A percentile compares a stretch with the other conserved stretches of the same genome.
Conservation (phyloP, 2,329 filamentous ascomycete species). For the Arthrobotrys sinensis region DNA sequence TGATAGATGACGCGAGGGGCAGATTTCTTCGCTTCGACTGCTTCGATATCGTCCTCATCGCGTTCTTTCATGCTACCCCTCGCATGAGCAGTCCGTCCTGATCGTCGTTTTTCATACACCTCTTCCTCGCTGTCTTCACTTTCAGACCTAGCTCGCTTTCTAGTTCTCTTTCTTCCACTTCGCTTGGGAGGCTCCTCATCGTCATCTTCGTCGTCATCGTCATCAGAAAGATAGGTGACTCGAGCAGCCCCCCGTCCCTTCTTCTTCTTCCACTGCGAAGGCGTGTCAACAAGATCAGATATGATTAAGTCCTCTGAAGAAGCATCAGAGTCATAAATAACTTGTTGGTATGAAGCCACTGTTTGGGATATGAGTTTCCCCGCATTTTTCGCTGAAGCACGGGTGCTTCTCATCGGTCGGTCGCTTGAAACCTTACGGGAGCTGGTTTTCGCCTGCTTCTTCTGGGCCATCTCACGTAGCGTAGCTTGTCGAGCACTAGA, state of each 20-base stretch:
- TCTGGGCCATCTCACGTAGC: conserved; percentile 21
- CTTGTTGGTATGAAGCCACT: not conserved
- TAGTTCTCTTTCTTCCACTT: conserved; percentile 1
- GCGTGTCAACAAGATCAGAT: conserved; percentile 38
- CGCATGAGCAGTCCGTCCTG: conserved; percentile 65
- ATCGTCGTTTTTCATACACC: conserved; percentile 63
- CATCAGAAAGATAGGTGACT: not conserved
- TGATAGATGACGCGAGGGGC: conserved; percentile 65
- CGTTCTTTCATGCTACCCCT: conserved; percentile 69
- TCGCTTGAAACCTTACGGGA: not conserved
- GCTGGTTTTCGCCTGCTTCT: not conserved
- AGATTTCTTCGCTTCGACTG: conserved; percentile 65
- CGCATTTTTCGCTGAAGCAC: conserved; percentile 37
- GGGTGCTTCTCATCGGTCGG: conserved; percentile 35
- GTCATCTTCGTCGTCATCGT: not conserved
- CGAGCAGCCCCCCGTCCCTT: not conserved
- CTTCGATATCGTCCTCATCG: conserved; percentile 69
- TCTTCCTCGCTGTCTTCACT: conserved; percentile 13
- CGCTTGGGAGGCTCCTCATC: conserved; percentile 2
- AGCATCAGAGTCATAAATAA: conserved; percentile 4
- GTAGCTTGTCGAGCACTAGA: conserved; percentile 31
- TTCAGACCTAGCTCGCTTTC: conserved; percentile 26
- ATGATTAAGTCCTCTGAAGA: conserved; percentile 57
- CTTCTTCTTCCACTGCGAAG: conserved; percentile 37
- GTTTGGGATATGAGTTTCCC: conserved; percentile 43